A percentile compares a stretch with the other conserved stretches of the same genome.
Evolutionary conservation across 2,329 filamentous ascomycete genomes (phyloP).

Genomic region (Sporothrix globosa): DNA sequence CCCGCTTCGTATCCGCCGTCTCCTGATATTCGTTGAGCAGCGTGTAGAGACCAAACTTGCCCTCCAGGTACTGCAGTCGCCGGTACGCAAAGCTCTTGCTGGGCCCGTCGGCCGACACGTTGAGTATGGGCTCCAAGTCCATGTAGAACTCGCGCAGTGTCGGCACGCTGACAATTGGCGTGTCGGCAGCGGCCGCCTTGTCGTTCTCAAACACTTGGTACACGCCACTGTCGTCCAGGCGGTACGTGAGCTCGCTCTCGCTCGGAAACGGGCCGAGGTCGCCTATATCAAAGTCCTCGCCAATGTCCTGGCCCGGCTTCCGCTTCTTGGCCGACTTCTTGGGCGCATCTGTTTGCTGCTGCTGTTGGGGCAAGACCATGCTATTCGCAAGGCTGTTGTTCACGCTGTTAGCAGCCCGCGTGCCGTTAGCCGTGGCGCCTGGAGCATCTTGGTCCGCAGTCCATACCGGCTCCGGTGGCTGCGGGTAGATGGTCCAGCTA

Average conservation of each 20-base stretch:
- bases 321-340: constrained; percentile 58
- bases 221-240: constrained; percentile 80
- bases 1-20: constrained; percentile 95
- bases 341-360: constrained; percentile 35
- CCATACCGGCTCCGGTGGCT: constrained; percentile 91
- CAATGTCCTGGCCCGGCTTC: constrained; percentile 88
- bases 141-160: constrained; percentile 95
- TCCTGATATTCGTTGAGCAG: constrained; percentile 97
- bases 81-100: constrained; percentile 97
- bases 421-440: constrained; percentile 34
- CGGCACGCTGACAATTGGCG: constrained; percentile 80
- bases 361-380: constrained; percentile 45
- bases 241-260: constrained; percentile 71
- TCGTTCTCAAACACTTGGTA: constrained; percentile 86
- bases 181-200: constrained; percentile 62
- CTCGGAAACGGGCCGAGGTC: constrained; percentile 76
- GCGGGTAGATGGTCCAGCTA: constrained; percentile 86
- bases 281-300: constrained; percentile 85
- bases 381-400: constrained; percentile 55
- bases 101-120: constrained; percentile 91
- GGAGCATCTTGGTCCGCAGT: constrained; percentile 55
- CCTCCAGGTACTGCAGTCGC: constrained; percentile 91
- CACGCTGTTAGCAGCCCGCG: constrained; percentile 45
- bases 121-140: constrained; percentile 83
- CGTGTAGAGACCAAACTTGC: constrained; percentile 93